These are phyloP conservation scores for Pholiota molesta DNA, from an alignment of 768 basidiomycete genomes.

Conservation along the genomic window DNA sequence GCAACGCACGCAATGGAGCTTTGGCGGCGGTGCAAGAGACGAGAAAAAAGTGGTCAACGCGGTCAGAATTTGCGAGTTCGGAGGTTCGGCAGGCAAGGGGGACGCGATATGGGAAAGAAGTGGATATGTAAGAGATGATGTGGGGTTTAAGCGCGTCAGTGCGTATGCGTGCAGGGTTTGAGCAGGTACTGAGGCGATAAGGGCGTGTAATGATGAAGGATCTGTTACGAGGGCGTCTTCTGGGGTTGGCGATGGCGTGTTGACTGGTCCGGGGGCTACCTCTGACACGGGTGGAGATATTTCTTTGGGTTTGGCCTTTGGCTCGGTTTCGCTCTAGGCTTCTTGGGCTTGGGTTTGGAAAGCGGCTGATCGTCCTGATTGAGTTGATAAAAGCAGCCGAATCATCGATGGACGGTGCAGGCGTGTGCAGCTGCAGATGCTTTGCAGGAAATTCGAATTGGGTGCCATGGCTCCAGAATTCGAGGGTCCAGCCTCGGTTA, in stretches of 20 bases:
- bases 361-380: slow-evolving; percentile 7
- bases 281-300: slow-evolving; percentile 8
- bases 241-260: slow-evolving; percentile 38
- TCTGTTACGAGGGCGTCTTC: slow-evolving; percentile 35
- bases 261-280: slow-evolving; percentile 37
- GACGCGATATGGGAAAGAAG: slow-evolving; percentile 49
- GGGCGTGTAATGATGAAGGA: slow-evolving; percentile 45
- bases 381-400: neutral
- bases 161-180: slow-evolving; percentile 68
- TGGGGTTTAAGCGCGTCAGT: slow-evolving; percentile 48
- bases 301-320: slow-evolving; percentile 10
- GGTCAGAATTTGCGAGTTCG: slow-evolving; percentile 40
- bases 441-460: slow-evolving; percentile 13
- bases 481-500: slow-evolving; percentile 19
- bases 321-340: slow-evolving; percentile 10
- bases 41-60: slow-evolving; percentile 62
- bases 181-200: slow-evolving; percentile 64
- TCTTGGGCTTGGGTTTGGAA: slow-evolving; percentile 10
- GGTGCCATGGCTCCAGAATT: slow-evolving; percentile 5
- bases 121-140: slow-evolving; percentile 28
- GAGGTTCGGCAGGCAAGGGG: slow-evolving; percentile 31
- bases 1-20: slow-evolving; percentile 75
- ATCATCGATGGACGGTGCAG: slow-evolving; percentile 44
- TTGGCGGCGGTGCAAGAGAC: slow-evolving; percentile 64
- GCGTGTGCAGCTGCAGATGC: slow-evolving; percentile 43